Percentiles rank a stretch among this genome's conserved stretches.
These are phyloP conservation scores for Leccinellum rugosiceps DNA, from an alignment of 768 basidiomycete species.

Conservation along the genomic window DNA sequence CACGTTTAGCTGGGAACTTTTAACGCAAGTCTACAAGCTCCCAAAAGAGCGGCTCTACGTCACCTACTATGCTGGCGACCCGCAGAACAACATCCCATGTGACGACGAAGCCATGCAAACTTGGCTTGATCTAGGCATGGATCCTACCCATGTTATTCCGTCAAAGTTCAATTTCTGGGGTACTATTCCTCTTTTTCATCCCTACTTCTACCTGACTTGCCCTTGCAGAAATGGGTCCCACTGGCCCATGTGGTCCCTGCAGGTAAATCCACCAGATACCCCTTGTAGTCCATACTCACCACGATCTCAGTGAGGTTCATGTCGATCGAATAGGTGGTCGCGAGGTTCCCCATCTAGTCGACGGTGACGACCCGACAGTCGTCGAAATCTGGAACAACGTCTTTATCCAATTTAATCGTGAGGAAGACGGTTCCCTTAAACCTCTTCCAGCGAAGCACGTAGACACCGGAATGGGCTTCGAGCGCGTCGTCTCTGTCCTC, in stretches of 20 bases:
- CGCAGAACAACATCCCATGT: slow-evolving; percentile 77
- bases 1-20: slow-evolving; percentile 88
- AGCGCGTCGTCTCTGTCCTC: slow-evolving; percentile 90
- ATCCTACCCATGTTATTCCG: slow-evolving; percentile 87
- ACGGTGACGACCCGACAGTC: slow-evolving; percentile 94
- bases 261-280: slow-evolving; percentile 43
- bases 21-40: slow-evolving; percentile 86
- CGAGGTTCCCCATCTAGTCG: slow-evolving; percentile 89
- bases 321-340: slow-evolving; percentile 98
- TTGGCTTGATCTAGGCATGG: slow-evolving; percentile 87
- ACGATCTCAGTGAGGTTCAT: slow-evolving; percentile 77
- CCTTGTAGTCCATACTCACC: not conserved
- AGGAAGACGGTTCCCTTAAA: slow-evolving; percentile 78
- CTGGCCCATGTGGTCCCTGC: slow-evolving; percentile 97
- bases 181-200: slow-evolving; percentile 34
- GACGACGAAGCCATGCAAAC: slow-evolving; percentile 85
- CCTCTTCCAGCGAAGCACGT: slow-evolving; percentile 90
- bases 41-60: slow-evolving; percentile 92
- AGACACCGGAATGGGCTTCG: slow-evolving; percentile 99
- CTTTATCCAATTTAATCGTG: slow-evolving; percentile 98
- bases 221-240: slow-evolving; percentile 92
- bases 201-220: slow-evolving; percentile 1
- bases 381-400: slow-evolving; percentile 99
- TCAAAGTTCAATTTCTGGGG: slow-evolving; percentile 99
- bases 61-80: slow-evolving; percentile 96